phyloP scores from a whole-genome alignment of 2,329 filamentous ascomycete species.

The Pseudogymnoascus sp. region DNA sequence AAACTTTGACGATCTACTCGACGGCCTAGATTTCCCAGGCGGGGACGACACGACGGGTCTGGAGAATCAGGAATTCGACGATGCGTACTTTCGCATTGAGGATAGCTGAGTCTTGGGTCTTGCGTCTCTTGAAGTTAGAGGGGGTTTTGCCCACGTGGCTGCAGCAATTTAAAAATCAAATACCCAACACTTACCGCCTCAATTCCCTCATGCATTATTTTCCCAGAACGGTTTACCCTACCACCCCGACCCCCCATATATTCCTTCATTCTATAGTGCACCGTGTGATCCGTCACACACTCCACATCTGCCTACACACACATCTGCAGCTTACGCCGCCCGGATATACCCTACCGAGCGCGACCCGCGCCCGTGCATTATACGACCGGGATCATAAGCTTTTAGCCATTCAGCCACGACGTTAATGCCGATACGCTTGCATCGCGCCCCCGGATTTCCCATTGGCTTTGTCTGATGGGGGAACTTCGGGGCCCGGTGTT shows the following conservation, averaged over 20 bases:
- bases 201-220: background rate
- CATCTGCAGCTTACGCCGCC: background rate
- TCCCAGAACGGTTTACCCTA: background rate
- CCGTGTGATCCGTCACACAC: background rate
- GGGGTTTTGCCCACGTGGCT: background rate
- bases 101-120: background rate
- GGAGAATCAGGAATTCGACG: constrained; percentile 25
- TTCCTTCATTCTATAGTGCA: background rate
- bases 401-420: constrained; percentile 4
- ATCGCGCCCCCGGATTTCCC: background rate
- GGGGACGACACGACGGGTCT: constrained; percentile 18
- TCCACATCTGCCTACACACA: too few relatives aligned
- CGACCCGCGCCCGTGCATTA: background rate
- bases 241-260: background rate
- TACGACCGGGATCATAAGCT: background rate
- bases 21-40: constrained; percentile 21
- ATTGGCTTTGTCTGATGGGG: background rate
- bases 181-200: background rate
- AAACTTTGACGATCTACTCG: constrained; percentile 23
- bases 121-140: too few relatives aligned
- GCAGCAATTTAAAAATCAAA: background rate
- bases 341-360: background rate
- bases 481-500: background rate
- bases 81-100: constrained; percentile 25
- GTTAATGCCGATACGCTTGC: background rate